These are phyloP conservation scores for Coniochaeta sp. DNA, from an alignment of 2,329 filamentous ascomycete species.

Conservation along the genomic window DNA sequence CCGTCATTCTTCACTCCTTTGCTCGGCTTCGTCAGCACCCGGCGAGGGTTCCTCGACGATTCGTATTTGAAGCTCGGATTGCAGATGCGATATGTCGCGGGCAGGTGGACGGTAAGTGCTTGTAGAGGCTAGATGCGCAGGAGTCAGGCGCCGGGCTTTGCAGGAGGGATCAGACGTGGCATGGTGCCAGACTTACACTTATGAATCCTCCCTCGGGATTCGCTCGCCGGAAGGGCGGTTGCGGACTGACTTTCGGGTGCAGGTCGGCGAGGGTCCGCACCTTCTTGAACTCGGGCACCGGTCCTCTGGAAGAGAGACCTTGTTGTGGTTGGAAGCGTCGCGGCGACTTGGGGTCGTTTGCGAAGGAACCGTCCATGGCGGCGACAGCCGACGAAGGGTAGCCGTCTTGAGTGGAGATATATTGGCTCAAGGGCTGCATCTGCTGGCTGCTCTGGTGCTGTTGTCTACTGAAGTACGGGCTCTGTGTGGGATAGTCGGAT, in stretches of 20 bases:
- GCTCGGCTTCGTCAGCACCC: slow-evolving; percentile 95
- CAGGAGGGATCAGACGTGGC: background rate
- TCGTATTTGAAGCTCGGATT: slow-evolving; percentile 98
- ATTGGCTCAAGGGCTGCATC: slow-evolving; percentile 66
- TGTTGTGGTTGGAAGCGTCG: slow-evolving; percentile 43
- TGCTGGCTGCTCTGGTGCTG: slow-evolving; percentile 40
- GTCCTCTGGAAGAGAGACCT: slow-evolving; percentile 45
- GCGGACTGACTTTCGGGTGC: slow-evolving; percentile 73
- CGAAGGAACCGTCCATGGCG: slow-evolving; percentile 61
- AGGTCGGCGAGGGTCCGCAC: slow-evolving; percentile 67
- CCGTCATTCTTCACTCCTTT: slow-evolving; percentile 98
- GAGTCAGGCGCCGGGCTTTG: background rate
- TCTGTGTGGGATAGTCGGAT: slow-evolving; percentile 47
- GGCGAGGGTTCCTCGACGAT: slow-evolving; percentile 88
- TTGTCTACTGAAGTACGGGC: slow-evolving; percentile 47
- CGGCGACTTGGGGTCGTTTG: slow-evolving; percentile 50
- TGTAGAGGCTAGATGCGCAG: slow-evolving; percentile 65
- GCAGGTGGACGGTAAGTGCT: slow-evolving; percentile 87
- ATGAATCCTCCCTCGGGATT: slow-evolving; percentile 98
- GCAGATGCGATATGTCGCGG: slow-evolving; percentile 95
- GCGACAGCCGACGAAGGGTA: slow-evolving; percentile 64
- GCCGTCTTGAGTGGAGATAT: slow-evolving; percentile 59
- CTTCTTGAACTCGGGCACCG: slow-evolving; percentile 83
- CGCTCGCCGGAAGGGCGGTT: slow-evolving; percentile 85
- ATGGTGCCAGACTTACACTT: slow-evolving; percentile 55